Conservation (phyloP, 2,329 filamentous ascomycete species). For the Colletotrichum simmondsii region DNA sequence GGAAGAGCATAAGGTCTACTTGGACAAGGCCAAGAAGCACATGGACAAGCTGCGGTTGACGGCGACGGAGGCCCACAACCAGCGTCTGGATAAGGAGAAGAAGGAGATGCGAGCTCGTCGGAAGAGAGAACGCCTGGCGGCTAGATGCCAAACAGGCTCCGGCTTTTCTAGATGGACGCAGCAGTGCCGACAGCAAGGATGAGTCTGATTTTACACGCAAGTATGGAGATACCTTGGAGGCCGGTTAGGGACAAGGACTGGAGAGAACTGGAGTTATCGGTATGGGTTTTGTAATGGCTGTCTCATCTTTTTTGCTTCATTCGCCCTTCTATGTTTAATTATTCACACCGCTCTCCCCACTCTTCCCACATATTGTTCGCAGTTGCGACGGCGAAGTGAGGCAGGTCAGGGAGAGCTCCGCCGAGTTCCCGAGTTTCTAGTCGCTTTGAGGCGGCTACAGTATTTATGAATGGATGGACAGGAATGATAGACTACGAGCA, state of each 20-base stretch:
- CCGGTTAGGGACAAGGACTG: slow-evolving; percentile 5
- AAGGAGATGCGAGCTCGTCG: slow-evolving; percentile 41
- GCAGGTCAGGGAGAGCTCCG: neutral
- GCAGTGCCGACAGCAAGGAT: slow-evolving; percentile 33
- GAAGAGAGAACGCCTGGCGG: slow-evolving; percentile 39
- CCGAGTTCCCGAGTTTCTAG: neutral
- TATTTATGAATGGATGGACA: neutral
- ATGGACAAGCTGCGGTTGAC: slow-evolving; percentile 34
- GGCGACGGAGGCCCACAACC: slow-evolving; percentile 43
- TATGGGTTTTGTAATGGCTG: slow-evolving; percentile 23
- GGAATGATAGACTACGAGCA: slow-evolving; percentile 23
- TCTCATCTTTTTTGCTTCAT: slow-evolving; percentile 11
- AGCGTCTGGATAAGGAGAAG: slow-evolving; percentile 41
- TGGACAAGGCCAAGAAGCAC: slow-evolving; percentile 53
- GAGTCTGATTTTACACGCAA: slow-evolving; percentile 12
- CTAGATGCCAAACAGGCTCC: slow-evolving; percentile 35
- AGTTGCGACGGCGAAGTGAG: neutral
- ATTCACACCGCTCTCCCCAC: slow-evolving; percentile 1
- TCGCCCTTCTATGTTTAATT: slow-evolving; percentile 16
- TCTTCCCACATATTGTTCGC: slow-evolving; percentile 3
- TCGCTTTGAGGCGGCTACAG: neutral
- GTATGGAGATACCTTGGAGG: slow-evolving; percentile 30
- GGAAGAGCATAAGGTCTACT: slow-evolving; percentile 58
- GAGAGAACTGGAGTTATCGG: slow-evolving; percentile 24
- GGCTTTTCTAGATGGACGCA: slow-evolving; percentile 35